A percentile compares a stretch with the other conserved stretches of the same genome.
These are phyloP conservation scores for Amoebophrya sp. DNA, from an alignment of 169 alveolate species.

Conservation along the genomic window DNA sequence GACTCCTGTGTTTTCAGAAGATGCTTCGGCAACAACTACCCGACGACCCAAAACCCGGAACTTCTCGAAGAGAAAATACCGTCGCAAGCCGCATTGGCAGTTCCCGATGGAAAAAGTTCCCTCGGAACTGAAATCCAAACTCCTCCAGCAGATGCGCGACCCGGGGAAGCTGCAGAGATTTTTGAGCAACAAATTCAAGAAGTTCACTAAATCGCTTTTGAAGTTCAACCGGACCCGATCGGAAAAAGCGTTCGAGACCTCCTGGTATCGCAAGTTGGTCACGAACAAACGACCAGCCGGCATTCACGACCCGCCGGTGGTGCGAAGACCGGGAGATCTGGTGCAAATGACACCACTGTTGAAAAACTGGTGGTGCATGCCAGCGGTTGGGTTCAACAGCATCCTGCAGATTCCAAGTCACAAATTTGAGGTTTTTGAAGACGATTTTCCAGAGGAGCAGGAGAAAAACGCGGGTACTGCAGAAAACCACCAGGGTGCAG, in stretches of 20 bases:
- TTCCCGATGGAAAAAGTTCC: no score
- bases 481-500: no score
- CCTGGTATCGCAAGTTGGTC: not conserved
- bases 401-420: conserved; percentile 65
- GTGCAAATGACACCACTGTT: not conserved
- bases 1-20: no score
- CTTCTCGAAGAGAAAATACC: no score
- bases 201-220: no score
- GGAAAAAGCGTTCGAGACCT: not conserved
- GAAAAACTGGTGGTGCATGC: not conserved
- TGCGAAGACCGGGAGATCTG: not conserved
- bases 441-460: conserved; percentile 24
- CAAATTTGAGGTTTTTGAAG: conserved; percentile 38
- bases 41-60: no score
- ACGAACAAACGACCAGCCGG: not conserved
- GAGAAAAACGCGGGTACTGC: no score
- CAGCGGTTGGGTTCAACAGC: conserved; percentile 72
- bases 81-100: no score
- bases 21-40: no score
- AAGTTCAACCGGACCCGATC: not conserved
- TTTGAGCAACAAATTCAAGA: not conserved
- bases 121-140: not conserved
- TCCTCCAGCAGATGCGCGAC: not conserved
- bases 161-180: not conserved
- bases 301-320: not conserved